These are phyloP conservation scores for Scalesia atractyloides DNA, from an alignment of 129 eudicot species.

Conservation along the genomic window DNA sequence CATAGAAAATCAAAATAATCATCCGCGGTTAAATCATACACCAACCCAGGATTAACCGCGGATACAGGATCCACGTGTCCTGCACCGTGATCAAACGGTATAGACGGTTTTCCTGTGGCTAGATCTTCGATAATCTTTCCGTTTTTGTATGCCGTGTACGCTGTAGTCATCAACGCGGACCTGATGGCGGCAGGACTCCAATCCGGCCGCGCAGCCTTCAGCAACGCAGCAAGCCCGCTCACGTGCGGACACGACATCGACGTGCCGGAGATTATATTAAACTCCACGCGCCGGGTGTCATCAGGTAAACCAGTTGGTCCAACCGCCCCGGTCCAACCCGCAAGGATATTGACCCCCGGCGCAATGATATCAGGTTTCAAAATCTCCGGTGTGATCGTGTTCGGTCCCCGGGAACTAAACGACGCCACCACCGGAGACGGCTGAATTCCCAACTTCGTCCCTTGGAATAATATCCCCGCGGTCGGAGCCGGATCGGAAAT, in stretches of 20 bases:
- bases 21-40: constrained; percentile 61
- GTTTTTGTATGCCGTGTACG: constrained; percentile 66
- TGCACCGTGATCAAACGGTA: constrained; percentile 92
- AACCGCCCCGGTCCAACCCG: constrained; percentile 74
- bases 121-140: constrained; percentile 60
- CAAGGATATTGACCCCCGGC: constrained; percentile 94
- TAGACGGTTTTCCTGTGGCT: constrained; percentile 88
- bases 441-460: constrained; percentile 81
- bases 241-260: constrained; percentile 99
- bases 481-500: constrained; percentile 59
- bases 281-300: constrained; percentile 72
- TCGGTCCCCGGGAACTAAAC: constrained; percentile 92
- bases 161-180: constrained; percentile 94
- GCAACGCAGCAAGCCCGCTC: constrained; percentile 88
- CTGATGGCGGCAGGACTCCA: constrained; percentile 94
- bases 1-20: constrained; percentile 83
- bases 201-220: constrained; percentile 83
- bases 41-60: constrained; percentile 89
- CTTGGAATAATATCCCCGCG: constrained; percentile 66
- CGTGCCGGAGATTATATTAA: constrained; percentile 90
- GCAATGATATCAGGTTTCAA: constrained; percentile 86
- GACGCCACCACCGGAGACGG: constrained; percentile 99
- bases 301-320: constrained; percentile 86
- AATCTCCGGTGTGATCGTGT: constrained; percentile 76
- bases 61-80: constrained; percentile 95